Evolutionary conservation across 805 yeast genomes (phyloP), one percentile per base, ranked within the genome.

Genomic region (Yarrowia sp.): DNA sequence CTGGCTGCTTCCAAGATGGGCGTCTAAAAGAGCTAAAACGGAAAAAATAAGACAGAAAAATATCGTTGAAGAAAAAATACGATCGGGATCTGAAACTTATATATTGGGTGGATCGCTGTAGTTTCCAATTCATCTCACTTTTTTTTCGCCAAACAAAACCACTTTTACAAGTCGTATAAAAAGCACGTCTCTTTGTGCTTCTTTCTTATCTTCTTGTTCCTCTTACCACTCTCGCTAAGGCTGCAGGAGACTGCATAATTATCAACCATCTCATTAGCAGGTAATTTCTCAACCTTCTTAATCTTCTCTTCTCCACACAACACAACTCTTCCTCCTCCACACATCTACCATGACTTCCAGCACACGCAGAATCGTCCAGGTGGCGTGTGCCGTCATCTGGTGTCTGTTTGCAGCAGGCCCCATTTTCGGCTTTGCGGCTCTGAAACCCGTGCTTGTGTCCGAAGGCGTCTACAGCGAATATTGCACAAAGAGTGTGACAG

Each of bases 371-470:
- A 59, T 59, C 41, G 24, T 36, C 22, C 96, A 91, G 73, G 82
- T 89, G 11, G 54, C 72, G 1, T 89, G 96, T 75, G 92, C 97
- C 30, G 83, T 90, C 17, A 64, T 80, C 0, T 92, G 97, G 97
- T 93, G 98, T 77, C 77, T 92, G 14, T 79, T 90, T 40, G 91
- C 97, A 0, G 97, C 97, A 0, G 98, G 98, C 6, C 91, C 96
- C 0, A 86, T 92, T 14, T 92, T 92, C 80, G 98, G 98, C 4
- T 92, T 92, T 78, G 97, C 98, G 24, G 98, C 98, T 3, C 78
- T 92, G 64, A 93, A 93, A 72, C 96, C 96, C 6, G 84, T 92
- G 11, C 77, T 93, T 48, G 82, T 91, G 19, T 74, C 80, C 10
- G 92, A 93, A 72, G 92, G 93, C 3, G 87, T 92, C 3, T 93